Base-by-base conservation (phyloP, 2,329 filamentous ascomycete species). In the Cladophialophora bantiana region DNA sequence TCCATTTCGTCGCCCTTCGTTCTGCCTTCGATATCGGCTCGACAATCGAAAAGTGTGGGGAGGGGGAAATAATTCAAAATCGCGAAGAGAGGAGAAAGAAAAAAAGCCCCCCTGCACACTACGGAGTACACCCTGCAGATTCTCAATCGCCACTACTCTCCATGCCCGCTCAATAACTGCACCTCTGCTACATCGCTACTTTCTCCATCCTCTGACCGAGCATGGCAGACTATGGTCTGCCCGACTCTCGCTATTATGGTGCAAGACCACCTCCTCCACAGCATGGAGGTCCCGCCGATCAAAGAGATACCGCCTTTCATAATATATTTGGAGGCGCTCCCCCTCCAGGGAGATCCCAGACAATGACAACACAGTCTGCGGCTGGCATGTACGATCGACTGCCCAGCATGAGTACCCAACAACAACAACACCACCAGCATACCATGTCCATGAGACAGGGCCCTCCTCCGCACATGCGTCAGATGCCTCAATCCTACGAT, bases 271-370 rank as follows among this genome's bases (percentile, higher is more conserved):
- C 77, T 66, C 78, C 83, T 68, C 77, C 77, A 65, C 79, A 80
- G 69, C 84, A 86, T 77, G 84, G 83, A 68, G 82, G 83, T 76
- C 78, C 84, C 60, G 81, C 84, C 48, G 81, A 83, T 68, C 92
- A 95, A 81, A 90, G 95, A 81, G 94, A 99, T 87, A 92, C 93
- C 73, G 95, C 94, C 72, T 99, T 96, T 80, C 93, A 91, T 72
- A 94, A 94, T 81, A 98, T 98, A 77, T 99, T 98, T 78, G 95
- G 94, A 73, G 89, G 89, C 71, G 86, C 92, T 71, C 93, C 92
- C 71, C 93, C 93, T 55, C 88, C 92, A 54, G 94, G 94, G 66
- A 90, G 95, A 78, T 96, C 94, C 65, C 94, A 97, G 76, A 97
- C 94, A 32, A 97, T 98, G 93, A 95, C 90, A 70, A 93, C 91